Base-by-base conservation (phyloP, 108 stramenopile species). In the Skeletonema costatum region DNA sequence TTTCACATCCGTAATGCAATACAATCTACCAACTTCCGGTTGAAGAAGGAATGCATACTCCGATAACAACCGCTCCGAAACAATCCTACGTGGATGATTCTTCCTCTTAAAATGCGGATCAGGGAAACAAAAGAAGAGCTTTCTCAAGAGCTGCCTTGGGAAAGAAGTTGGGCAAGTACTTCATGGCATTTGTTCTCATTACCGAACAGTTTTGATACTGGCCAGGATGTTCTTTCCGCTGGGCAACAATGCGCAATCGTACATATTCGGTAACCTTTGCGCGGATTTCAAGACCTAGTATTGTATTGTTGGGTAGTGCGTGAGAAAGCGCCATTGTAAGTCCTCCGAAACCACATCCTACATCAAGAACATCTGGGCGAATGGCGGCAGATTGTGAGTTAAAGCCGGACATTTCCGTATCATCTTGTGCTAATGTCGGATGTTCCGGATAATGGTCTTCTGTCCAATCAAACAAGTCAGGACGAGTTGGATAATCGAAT, bases 51-150 rank as follows among this genome's bases (percentile, higher is more conserved):
- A 96, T 39, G 96, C 97, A 83, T 99, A 99, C 84, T 99, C 97
- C 0, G 95, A 98, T 2, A 46, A 72, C 29, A 99, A 75, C 48
- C 93, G 71, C 14, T 87, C 85, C 29, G 88, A 87, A 4, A 99
- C 86, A 59, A 99, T 98, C 7, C 98, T 85, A 12, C 98, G 84
- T 9, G 89, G 87, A 87, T 97, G 96, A 85, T 99, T 99, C 89
- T 99, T 99, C 60, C 93, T 92, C 82, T 99, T 99, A 83, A 99
- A 99, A 75, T 99, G 98, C 32, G 98, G 98, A 83, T 99, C 98
- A 25, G 98, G 97, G 75, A 99, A 99, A 82, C 97, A 98, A 76
- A 99, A 97, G 80, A 98, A 99, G 30, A 97, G 85, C 77, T 97
- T 97, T 98, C 9, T 85, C 66, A 19, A 99, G 75, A 74, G 86